Conservation (phyloP, 2,329 filamentous ascomycete genomes). For the Thielaviopsis musarum region DNA sequence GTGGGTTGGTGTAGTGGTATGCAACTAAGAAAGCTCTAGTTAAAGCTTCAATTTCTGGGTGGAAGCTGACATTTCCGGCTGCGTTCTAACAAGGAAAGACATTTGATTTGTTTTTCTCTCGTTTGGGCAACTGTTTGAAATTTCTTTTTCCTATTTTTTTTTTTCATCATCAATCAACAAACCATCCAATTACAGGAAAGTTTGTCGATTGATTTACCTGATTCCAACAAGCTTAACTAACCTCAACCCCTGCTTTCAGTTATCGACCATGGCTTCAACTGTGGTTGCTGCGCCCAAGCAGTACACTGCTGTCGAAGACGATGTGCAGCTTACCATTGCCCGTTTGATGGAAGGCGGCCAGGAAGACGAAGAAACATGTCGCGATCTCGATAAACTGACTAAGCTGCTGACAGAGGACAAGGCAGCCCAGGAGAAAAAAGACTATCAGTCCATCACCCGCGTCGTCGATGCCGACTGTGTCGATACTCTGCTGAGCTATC, state of each 20-base stretch:
- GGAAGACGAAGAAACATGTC: conserved; percentile 56
- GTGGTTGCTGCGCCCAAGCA: neutral
- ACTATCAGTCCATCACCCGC: conserved; percentile 32
- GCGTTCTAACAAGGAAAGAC: neutral
- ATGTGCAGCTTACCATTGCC: conserved; percentile 64
- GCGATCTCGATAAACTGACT: conserved; percentile 40
- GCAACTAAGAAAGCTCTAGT: neutral
- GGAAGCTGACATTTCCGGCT: neutral
- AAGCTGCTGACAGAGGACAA: conserved; percentile 41
- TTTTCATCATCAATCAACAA: neutral
- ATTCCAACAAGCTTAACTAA: neutral
- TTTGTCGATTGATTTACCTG: neutral
- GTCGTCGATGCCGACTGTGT: conserved; percentile 60
- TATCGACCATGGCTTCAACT: conserved; percentile 7
- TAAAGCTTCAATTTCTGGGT: neutral
- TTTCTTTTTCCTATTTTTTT: neutral
- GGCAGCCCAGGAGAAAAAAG: conserved; percentile 25
- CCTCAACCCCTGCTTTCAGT: neutral
- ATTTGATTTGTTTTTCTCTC: neutral
- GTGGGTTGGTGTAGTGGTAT: neutral
- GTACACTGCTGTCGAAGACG: conserved; percentile 29
- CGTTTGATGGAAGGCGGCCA: conserved; percentile 81
- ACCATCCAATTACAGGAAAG: no score
- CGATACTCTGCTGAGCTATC: conserved; percentile 69
- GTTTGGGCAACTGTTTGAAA: no score